A percentile compares a stretch with the other conserved stretches of the same genome.
These are phyloP conservation scores for Astrothelium macrocarpum DNA, from an alignment of 495 filamentous ascomycete species.

Conservation along the genomic window DNA sequence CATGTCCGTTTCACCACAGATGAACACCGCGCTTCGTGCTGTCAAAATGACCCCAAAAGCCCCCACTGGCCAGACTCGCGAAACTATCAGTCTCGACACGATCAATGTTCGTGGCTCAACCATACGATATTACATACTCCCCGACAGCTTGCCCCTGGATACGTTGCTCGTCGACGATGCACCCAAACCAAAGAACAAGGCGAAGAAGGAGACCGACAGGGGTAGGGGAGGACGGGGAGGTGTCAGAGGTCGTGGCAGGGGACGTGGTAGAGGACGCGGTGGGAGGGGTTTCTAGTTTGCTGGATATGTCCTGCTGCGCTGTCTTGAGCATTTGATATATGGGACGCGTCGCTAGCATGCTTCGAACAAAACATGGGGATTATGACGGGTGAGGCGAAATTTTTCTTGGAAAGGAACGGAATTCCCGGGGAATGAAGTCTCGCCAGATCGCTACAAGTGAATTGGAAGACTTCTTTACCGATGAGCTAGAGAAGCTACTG, in stretches of 20 bases:
- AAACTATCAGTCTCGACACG: slow-evolving; percentile 78
- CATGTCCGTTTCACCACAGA: slow-evolving; percentile 85
- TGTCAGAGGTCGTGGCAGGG: slow-evolving; percentile 8
- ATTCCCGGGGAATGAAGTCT: no score
- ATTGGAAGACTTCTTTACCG: neutral
- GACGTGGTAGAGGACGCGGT: slow-evolving; percentile 16
- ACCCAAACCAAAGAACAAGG: slow-evolving; percentile 98
- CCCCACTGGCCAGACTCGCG: slow-evolving; percentile 39
- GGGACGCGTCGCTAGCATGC: neutral
- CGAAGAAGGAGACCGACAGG: slow-evolving; percentile 78
- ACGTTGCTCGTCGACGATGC: slow-evolving; percentile 91
- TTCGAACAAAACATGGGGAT: no score
- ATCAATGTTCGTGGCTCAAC: slow-evolving; percentile 93
- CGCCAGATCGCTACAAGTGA: neutral
- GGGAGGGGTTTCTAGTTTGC: slow-evolving; percentile 20
- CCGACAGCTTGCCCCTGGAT: slow-evolving; percentile 87
- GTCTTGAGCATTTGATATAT: neutral
- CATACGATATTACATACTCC: slow-evolving; percentile 88
- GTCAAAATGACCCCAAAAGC: slow-evolving; percentile 89
- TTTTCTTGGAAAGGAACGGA: no score
- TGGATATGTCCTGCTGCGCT: neutral
- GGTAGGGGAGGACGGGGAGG: slow-evolving; percentile 30
- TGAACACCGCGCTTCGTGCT: slow-evolving; percentile 89
- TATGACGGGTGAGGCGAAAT: no score
- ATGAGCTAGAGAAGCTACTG: neutral